Conservation (phyloP, 306 rosid species). For the Cicer arietinum region DNA sequence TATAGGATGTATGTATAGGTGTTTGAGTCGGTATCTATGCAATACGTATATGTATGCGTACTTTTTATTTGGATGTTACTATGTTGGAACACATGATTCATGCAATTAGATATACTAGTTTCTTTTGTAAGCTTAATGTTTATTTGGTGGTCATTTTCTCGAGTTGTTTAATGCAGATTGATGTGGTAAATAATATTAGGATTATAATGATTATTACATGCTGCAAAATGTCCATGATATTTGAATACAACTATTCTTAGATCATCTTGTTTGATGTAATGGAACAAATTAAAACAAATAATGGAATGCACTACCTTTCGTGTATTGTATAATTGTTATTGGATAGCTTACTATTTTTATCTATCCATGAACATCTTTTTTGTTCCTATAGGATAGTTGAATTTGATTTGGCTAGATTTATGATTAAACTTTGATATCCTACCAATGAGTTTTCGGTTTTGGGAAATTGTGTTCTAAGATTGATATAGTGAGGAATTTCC, state of each 20-base stretch:
- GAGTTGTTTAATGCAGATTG: background rate
- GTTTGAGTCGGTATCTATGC: background rate
- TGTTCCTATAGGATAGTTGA: background rate
- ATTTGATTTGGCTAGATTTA: conserved; percentile 25
- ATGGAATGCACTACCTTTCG: background rate
- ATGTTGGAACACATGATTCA: conserved; percentile 2
- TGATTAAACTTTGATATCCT: conserved; percentile 8
- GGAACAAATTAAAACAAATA: background rate
- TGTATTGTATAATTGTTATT: background rate
- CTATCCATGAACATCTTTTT: background rate
- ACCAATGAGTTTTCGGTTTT: background rate
- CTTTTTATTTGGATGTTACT: conserved; percentile 15
- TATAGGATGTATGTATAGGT: background rate
- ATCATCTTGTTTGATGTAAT: conserved; percentile 13
- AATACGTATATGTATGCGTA: background rate
- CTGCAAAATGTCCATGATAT: conserved; percentile 3
- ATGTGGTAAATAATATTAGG: background rate
- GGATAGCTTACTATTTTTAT: background rate
- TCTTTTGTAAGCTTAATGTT: background rate
- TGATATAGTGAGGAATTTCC: background rate
- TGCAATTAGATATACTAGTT: conserved; percentile 13
- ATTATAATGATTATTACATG: background rate
- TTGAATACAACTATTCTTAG: background rate
- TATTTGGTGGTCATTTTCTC: background rate
- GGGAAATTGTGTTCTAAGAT: background rate